Evolutionary conservation across 2,329 filamentous ascomycete species (phyloP), one percentile per base, ranked within the genome.

Genomic region (Microdochium paspali): DNA sequence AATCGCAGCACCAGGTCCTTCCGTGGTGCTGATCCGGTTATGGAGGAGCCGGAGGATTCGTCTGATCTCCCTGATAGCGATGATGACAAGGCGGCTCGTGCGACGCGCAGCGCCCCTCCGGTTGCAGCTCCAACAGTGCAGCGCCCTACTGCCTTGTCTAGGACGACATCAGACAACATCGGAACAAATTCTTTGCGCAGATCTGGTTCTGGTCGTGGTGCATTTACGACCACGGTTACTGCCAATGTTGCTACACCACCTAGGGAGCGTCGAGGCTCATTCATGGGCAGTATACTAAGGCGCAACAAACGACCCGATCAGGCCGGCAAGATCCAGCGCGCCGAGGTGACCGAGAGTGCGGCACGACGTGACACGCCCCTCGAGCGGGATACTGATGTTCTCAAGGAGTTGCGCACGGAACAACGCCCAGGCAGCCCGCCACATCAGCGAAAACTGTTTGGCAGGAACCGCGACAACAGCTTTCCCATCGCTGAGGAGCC

Each of bases 291-390:
- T 2, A 78, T 78, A 4, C 64, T 89, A n/a, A 77, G 81, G 31
- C 80, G 85, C 47, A 84, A 77, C 63, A 85, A 81, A 60, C 70
- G 66, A 39, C 64, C 64, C 30, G 72, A 77, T 51, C 56, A 67
- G 24, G 58, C 66, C 48, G 66, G 70, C 44, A 78, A 74, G 56
- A 74, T 84, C 20, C 69, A 74, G 26, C 79, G 80, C 31, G 63
- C 68, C 1, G 74, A 74, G 21, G 57, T 67, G 10, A 58, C 64
- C 12, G 81, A 84, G 53, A 82, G 74, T 52, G 75, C 76, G 2
- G 80, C 81, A 1, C 70, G 82, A 10, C 71, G 75, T 46, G 82
- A 86, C 53, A 84, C 79, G 0, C 73, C 69, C 20, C 67, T 85
- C 1, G 82, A 86, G 60, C 72, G 80, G 26, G 77, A 70, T 52